Conservation (phyloP, 2,329 filamentous ascomycete genomes). For the Fusarium paranaense region DNA sequence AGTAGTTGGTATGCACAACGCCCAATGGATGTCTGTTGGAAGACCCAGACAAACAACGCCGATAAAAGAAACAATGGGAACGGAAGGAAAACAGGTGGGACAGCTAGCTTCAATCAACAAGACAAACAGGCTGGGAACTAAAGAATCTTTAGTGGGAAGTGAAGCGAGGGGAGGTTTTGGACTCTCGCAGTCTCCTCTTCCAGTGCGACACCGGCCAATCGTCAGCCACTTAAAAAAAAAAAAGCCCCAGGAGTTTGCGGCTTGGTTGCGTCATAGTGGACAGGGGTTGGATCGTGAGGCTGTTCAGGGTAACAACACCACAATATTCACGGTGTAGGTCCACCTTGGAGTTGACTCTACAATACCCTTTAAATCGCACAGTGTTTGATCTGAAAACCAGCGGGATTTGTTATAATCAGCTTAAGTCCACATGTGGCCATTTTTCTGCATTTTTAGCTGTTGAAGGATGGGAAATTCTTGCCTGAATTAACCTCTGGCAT, state of each 20-base stretch:
- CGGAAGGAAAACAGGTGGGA: neutral
- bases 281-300: conserved; percentile 15
- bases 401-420: rapidly evolving
- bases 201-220: conserved; percentile 18
- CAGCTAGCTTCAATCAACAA: neutral
- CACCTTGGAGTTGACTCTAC: neutral
- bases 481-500: neutral
- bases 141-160: conserved; percentile 12
- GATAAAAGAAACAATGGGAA: conserved; percentile 19
- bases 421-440: neutral
- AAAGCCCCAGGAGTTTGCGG: conserved; percentile 9
- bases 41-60: conserved; percentile 11
- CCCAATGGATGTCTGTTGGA: neutral
- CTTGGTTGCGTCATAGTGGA: conserved; percentile 14
- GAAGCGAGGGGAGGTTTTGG: conserved; percentile 11
- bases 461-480: neutral
- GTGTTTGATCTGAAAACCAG: neutral
- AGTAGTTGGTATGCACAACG: neutral
- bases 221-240: conserved; percentile 17
- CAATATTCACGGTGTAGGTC: neutral
- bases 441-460: neutral
- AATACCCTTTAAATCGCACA: neutral
- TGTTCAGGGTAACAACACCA: conserved; percentile 16
- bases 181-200: conserved; percentile 1
- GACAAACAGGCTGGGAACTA: conserved; percentile 2